Base-by-base conservation (phyloP, 2,329 filamentous ascomycete genomes). In the Chaetomiaceae sp. region DNA sequence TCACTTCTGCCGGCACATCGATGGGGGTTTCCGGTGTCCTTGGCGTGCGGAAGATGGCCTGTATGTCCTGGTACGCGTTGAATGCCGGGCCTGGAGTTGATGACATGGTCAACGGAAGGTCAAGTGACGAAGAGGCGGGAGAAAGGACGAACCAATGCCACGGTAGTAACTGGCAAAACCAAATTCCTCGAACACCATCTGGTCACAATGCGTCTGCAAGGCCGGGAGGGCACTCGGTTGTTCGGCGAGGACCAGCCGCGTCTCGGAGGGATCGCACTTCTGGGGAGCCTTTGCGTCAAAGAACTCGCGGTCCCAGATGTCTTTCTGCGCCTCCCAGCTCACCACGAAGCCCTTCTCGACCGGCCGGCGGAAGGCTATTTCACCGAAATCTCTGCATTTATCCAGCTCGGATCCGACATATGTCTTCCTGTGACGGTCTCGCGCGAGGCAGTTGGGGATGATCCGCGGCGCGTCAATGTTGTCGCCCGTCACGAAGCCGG, bases 101-200 rank as follows among this genome's bases (percentile, higher is more conserved):
- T 23, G 8, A 30, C 37, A 29, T 20, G 38, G 48, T 58, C 36
- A 62, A 46, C 30, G 42, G 1, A 3, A 1, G 14, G 13, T 14
- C 53, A 6, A 40, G 37, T 9, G 29, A 8, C 8, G 18, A 10
- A 11, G 20, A 21, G 18, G 16, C 6, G 14, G 27, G 20, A 13
- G 27, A 21, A 29, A 25, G 27, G 16, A 38, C 30, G 62, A 67
- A 81, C 88, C 88, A 58, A 88, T 75, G 53, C 82, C 85, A 56
- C 94, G 82, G 59, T 86, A 87, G 71, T 95, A 95, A 60, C 87
- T 86, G 10, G 86, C 81, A 70, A 99, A 99, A 2, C 89, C 89
- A 73, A 94, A 99, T 67, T 97, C 91, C 67, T 99, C 94, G 74
- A 99, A 97, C 1, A 97, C 82, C 66, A 99, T 90, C 73, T 99